Conservation (phyloP, 495 filamentous ascomycete species). For the Beverwykella pulmonaria region DNA sequence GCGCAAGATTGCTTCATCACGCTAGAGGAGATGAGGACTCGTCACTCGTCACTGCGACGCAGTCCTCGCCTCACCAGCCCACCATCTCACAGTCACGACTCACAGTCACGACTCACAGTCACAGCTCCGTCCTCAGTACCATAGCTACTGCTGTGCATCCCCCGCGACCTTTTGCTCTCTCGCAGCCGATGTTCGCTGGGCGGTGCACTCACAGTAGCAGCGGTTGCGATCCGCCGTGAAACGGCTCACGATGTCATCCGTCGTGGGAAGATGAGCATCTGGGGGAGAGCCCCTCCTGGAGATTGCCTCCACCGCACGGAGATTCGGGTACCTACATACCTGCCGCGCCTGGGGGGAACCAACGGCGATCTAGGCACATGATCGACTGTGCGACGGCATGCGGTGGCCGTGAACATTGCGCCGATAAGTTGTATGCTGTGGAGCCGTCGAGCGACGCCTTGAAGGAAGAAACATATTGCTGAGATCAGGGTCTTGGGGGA, state of each 20-base stretch:
- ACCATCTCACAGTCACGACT: neutral
- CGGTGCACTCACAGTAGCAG: neutral
- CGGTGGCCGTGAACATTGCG: neutral
- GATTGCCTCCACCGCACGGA: slow-evolving; percentile 9
- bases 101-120: neutral
- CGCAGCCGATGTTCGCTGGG: neutral
- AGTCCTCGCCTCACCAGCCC: neutral
- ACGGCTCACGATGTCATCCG: neutral
- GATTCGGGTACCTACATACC: neutral
- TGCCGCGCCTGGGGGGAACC: slow-evolving; percentile 12
- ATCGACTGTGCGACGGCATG: neutral
- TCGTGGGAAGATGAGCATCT: neutral
- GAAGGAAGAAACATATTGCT: neutral
- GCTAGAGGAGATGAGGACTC: neutral
- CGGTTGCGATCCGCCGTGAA: slow-evolving; percentile 2
- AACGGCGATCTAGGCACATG: slow-evolving; percentile 1
- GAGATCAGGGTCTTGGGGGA: neutral
- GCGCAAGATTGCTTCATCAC: neutral
- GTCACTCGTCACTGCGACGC: neutral
- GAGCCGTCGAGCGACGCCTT: neutral
- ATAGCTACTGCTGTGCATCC: neutral
- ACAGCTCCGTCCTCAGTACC: neutral
- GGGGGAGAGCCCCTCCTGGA: slow-evolving; percentile 3
- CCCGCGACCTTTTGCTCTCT: neutral
- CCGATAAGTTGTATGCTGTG: neutral